Conservation (phyloP, 2,329 filamentous ascomycete genomes). For the Pseudomassariella vexata region DNA sequence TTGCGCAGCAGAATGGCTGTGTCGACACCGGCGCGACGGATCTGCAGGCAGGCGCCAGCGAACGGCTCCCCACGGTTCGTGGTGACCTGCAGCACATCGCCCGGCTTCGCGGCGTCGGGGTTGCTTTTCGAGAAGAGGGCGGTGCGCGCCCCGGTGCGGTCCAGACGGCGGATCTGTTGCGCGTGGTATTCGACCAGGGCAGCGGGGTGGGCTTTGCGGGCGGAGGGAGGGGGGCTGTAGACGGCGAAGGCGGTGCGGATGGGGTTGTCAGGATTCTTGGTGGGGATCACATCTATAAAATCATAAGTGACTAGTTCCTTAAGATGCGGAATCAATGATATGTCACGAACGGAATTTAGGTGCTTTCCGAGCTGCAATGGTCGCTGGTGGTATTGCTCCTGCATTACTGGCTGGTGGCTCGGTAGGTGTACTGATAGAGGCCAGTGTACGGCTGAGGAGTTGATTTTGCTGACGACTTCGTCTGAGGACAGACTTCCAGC, state of each 20-base stretch:
- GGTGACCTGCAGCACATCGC: slow-evolving; percentile 88
- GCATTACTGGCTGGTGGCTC: slow-evolving; percentile 7
- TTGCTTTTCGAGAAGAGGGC: slow-evolving; percentile 75
- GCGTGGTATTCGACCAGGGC: slow-evolving; percentile 63
- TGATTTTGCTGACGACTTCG: slow-evolving; percentile 45
- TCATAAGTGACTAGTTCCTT: too few relatives aligned
- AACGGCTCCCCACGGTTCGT: slow-evolving; percentile 80
- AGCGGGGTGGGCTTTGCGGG: slow-evolving; percentile 52
- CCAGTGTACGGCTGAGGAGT: slow-evolving; percentile 39
- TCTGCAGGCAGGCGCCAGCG: slow-evolving; percentile 79
- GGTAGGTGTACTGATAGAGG: slow-evolving; percentile 28
- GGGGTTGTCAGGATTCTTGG: slow-evolving; percentile 21
- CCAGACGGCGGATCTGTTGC: slow-evolving; percentile 67
- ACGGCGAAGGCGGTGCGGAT: slow-evolving; percentile 43
- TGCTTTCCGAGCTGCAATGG: slow-evolving; percentile 2
- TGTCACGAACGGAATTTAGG: slow-evolving; percentile 14
- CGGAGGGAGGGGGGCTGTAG: slow-evolving; percentile 51
- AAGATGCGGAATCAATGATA: not conserved
- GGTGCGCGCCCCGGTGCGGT: slow-evolving; percentile 77
- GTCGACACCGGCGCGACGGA: slow-evolving; percentile 82
- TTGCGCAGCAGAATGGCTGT: slow-evolving; percentile 83
- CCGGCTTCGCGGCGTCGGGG: slow-evolving; percentile 71
- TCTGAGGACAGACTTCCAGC: slow-evolving; percentile 61
- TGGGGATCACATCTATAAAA: slow-evolving; percentile 22
- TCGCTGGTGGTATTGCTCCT: slow-evolving; percentile 9